Evolutionary conservation across 108 stramenopile genomes (phyloP), one percentile per base, ranked within the genome.

Genomic region (Skeletonema potamos): DNA sequence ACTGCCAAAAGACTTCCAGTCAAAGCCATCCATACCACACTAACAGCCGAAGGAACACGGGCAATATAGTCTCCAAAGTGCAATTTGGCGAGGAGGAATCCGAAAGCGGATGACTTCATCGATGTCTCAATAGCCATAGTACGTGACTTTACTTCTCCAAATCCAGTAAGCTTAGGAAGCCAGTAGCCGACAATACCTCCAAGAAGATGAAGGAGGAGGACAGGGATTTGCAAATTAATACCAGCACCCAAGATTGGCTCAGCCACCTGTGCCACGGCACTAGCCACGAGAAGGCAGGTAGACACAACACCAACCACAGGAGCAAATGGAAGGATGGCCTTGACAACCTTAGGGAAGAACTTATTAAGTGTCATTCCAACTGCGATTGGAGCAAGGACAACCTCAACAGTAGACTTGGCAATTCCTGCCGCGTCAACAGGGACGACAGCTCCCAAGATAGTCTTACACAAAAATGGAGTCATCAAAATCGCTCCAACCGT

Each of bases 91-190:
- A 98, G 85, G 55, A 98, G 88, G 82, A 97, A 98, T 9, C 97
- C 98, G 73, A 98, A 98, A 7, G 96, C 98, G 10, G 95, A 96
- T 24, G 94, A 95, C 82, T 98, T 98, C 96, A 97, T 98, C 68
- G 96, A 91, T 0, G 97, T 97, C 76, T 98, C 98, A 74, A 98
- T 98, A 36, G 98, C 98, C 96, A 98, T 97, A 70, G 98, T 98
- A 58, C 98, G 94, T 62, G 87, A 92, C 27, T 92, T 81, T 37
- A 92, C 87, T 68, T 98, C 97, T 12, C 85, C 87, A 79, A 97
- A 97, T 61, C 95, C 95, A 65, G 95, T 82, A 20, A 84, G 26
- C 55, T 75, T 78, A 8, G 98, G 95, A 7, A 97, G 78, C 65
- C 66, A 62, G 79, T 97, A 98, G 48, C 98, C 98, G 9, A 96